Conservation (phyloP, 1,284 basidiomycete species). For the Microbotryum intermedium region DNA sequence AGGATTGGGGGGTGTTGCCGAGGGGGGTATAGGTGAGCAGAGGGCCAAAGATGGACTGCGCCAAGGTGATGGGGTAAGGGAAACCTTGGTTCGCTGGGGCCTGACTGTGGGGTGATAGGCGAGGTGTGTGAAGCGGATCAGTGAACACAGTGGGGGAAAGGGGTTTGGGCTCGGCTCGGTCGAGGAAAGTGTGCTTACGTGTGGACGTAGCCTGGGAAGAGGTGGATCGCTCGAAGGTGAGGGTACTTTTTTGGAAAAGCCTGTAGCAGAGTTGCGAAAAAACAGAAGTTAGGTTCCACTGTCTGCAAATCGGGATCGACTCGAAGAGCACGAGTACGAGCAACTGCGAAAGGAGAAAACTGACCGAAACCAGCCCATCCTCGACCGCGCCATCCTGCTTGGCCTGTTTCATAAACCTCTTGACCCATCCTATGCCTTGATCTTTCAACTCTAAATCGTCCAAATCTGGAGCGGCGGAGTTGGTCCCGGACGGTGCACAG, state of each 20-base stretch:
- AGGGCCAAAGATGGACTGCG: constrained; percentile 30
- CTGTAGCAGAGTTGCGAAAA: not conserved
- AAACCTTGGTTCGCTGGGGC: constrained; percentile 36
- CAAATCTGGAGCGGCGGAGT: constrained; percentile 8
- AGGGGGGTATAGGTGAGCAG: constrained; percentile 26
- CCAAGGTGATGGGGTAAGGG: constrained; percentile 32
- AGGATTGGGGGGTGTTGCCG: constrained; percentile 30
- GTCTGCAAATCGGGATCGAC: no score
- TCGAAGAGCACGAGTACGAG: not conserved
- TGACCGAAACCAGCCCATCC: constrained; percentile 19
- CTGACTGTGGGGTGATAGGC: constrained; percentile 30
- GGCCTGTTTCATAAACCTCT: constrained; percentile 11
- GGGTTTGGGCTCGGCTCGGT: not conserved
- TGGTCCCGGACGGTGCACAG: constrained; percentile 34
- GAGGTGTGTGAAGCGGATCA: not conserved
- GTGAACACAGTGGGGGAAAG: not conserved
- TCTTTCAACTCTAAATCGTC: constrained; percentile 20
- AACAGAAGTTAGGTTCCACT: no score
- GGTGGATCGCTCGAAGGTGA: constrained; percentile 11
- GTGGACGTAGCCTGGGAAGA: constrained; percentile 21
- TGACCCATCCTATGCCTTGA: constrained; percentile 1
- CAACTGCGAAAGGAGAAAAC: not conserved
- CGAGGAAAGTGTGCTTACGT: not conserved
- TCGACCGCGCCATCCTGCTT: constrained; percentile 15
- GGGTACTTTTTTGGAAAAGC: constrained; percentile 15